Evolutionary conservation across 1,139 yeast genomes (phyloP).

Genomic region (Groenewaldozyma sp.): DNA sequence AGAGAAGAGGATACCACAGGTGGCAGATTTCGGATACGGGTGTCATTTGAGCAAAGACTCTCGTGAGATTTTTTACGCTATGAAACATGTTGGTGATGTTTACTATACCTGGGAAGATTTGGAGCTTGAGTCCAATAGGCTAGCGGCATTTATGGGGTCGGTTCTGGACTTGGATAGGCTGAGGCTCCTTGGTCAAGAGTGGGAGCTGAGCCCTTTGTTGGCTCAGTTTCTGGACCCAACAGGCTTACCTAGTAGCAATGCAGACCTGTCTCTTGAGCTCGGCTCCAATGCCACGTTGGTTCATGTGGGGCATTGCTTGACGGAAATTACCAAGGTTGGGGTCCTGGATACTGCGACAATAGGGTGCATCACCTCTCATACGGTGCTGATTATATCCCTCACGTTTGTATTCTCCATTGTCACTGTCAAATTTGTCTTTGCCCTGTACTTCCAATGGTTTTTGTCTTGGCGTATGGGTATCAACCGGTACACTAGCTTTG

Average conservation of each 20-base stretch:
- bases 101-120: constrained; percentile 78
- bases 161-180: constrained; percentile 70
- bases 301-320: constrained; percentile 61
- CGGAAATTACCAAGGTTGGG: constrained; percentile 76
- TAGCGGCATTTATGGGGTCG: constrained; percentile 71
- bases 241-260: not conserved
- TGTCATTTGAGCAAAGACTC: constrained; percentile 52
- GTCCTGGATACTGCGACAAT: constrained; percentile 70
- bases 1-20: constrained; percentile 5
- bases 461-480: constrained; percentile 18
- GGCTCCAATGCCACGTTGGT: constrained; percentile 24
- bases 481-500: constrained; percentile 2
- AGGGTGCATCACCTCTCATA: constrained; percentile 74
- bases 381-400: constrained; percentile 60
- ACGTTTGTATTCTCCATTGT: constrained; percentile 71
- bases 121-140: constrained; percentile 41
- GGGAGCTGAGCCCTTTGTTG: constrained; percentile 27
- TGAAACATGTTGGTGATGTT: constrained; percentile 55
- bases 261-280: constrained; percentile 8
- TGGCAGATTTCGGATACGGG: constrained; percentile 10
- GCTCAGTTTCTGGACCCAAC: constrained; percentile 7
- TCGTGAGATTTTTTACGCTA: constrained; percentile 57
- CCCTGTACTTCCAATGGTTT: constrained; percentile 76
- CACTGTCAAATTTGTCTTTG: constrained; percentile 60
- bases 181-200: constrained; percentile 55